A percentile compares a stretch with the other conserved stretches of the same genome.
Evolutionary conservation across 768 basidiomycete species (phyloP).

Genomic region (Crassisporium funariophilum): DNA sequence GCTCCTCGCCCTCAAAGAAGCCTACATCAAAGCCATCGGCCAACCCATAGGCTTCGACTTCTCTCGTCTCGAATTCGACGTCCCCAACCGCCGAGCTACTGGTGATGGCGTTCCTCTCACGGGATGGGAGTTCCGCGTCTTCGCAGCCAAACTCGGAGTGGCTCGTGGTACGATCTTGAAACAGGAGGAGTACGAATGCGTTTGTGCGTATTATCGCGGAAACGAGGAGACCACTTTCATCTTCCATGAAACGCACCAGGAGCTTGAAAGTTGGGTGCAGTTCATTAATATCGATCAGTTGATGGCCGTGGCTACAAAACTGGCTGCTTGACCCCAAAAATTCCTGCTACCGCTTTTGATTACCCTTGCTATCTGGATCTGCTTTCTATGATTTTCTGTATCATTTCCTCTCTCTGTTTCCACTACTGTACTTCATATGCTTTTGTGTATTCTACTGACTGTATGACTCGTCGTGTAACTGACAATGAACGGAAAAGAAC

Average conservation of each 20-base stretch:
- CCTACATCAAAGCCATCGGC: slow-evolving; percentile 84
- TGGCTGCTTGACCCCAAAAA: slow-evolving; percentile 49
- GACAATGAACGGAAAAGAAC: too few species aligned
- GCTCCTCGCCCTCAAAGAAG: slow-evolving; percentile 75
- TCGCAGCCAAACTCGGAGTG: slow-evolving; percentile 72
- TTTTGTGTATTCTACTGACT: too few species aligned
- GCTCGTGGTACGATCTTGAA: slow-evolving; percentile 55
- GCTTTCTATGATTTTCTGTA: background rate
- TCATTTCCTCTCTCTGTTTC: slow-evolving; percentile 5
- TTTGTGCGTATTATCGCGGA: slow-evolving; percentile 75
- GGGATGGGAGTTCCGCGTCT: slow-evolving; percentile 89
- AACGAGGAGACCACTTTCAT: slow-evolving; percentile 66
- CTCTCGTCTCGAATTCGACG: slow-evolving; percentile 80
- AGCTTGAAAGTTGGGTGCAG: slow-evolving; percentile 80
- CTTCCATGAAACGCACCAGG: slow-evolving; percentile 67
- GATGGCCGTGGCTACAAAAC: slow-evolving; percentile 75
- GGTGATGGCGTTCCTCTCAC: slow-evolving; percentile 70
- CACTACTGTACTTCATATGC: background rate
- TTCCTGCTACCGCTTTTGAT: too few species aligned
- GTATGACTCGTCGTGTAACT: too few species aligned
- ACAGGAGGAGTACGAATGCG: slow-evolving; percentile 76
- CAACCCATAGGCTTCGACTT: slow-evolving; percentile 82
- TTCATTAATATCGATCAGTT: slow-evolving; percentile 84
- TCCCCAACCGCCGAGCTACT: slow-evolving; percentile 57
- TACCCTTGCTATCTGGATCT: too few species aligned